These are phyloP conservation scores for Pseudocercospora fijiensis DNA, from an alignment of 2,329 filamentous ascomycete genomes.

Conservation along the genomic window DNA sequence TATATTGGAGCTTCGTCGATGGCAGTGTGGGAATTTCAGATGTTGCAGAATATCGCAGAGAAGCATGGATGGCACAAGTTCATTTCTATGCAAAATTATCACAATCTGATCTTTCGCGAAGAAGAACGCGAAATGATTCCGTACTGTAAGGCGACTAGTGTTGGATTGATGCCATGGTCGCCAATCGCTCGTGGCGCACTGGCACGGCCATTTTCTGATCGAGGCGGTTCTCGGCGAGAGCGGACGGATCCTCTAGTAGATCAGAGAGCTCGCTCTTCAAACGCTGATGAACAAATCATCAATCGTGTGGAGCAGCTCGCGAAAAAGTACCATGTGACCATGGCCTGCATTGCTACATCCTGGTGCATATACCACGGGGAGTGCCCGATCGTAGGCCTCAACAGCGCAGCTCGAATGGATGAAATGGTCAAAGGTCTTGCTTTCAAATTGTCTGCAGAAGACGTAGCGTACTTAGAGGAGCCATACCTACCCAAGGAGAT, in stretches of 20 bases:
- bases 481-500: conserved; percentile 45
- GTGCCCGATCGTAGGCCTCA: conserved; percentile 62
- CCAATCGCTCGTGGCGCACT: conserved; percentile 32
- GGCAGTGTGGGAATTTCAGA: conserved; percentile 55
- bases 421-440: conserved; percentile 54
- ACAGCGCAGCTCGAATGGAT: conserved; percentile 57
- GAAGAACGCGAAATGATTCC: conserved; percentile 59
- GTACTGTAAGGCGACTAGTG: conserved; percentile 49
- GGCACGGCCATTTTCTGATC: conserved; percentile 24
- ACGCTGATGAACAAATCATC: conserved; percentile 41
- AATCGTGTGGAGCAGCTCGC: conserved; percentile 43
- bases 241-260: conserved; percentile 18
- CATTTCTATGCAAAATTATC: conserved; percentile 59
- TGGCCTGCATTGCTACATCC: conserved; percentile 31
- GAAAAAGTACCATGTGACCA: conserved; percentile 38
- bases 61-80: conserved; percentile 61
- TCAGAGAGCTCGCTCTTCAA: conserved; percentile 20
- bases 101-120: conserved; percentile 61
- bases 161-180: conserved; percentile 47
- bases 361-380: conserved; percentile 48
- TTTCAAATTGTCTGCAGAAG: conserved; percentile 55
- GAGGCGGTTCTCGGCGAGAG: conserved; percentile 23
- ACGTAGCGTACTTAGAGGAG: conserved; percentile 62
- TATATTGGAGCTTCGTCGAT: conserved; percentile 56
- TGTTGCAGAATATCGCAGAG: conserved; percentile 57